These are phyloP conservation scores for Torulaspora gathmanii DNA, from an alignment of 805 yeast genomes.

Conservation along the genomic window DNA sequence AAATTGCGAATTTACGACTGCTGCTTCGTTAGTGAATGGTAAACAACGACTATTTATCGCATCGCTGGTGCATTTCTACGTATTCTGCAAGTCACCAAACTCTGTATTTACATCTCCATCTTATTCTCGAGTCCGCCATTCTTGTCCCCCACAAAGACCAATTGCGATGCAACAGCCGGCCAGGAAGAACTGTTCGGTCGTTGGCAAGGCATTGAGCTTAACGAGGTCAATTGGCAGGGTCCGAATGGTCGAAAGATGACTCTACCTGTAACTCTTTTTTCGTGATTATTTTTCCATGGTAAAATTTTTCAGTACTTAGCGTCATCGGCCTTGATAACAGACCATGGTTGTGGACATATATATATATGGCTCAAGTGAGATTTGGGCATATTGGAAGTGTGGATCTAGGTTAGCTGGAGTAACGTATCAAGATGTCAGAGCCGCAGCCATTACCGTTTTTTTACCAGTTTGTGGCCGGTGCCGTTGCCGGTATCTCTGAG, in stretches of 20 bases:
- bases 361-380: neutral
- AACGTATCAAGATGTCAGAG: constrained; percentile 10
- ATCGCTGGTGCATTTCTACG: neutral
- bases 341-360: neutral
- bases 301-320: constrained; percentile 5
- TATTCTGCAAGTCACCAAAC: neutral
- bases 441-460: constrained; percentile 69
- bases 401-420: neutral
- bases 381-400: neutral
- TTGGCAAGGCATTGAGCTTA: neutral
- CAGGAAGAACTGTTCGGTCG: neutral
- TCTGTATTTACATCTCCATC: neutral
- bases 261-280: neutral
- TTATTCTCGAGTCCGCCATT: neutral
- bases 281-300: constrained; percentile 3
- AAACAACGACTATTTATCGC: neutral
- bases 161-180: neutral
- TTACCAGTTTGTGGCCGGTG: constrained; percentile 90
- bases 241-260: neutral
- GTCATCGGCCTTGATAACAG: constrained; percentile 5
- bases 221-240: neutral
- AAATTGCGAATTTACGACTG: constrained; percentile 1
- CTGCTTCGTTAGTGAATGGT: neutral
- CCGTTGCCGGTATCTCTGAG: constrained; percentile 96
- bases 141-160: neutral